These are phyloP conservation scores for Aspergillus sp. DNA, from an alignment of 2,329 filamentous ascomycete species.

Conservation along the genomic window DNA sequence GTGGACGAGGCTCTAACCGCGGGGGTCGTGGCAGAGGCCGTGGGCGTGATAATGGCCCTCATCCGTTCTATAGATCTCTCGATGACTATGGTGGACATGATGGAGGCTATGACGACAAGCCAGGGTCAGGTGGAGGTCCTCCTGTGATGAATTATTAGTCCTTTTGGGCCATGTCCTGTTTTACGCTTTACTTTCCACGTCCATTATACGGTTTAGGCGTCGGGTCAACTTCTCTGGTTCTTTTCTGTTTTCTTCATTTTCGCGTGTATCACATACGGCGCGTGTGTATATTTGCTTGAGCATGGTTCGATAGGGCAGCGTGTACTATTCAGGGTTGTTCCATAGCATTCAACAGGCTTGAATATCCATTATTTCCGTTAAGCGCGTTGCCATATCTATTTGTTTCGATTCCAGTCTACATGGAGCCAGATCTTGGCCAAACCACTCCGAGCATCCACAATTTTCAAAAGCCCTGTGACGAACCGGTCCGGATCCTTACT, in stretches of 20 bases:
- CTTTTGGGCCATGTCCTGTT: neutral
- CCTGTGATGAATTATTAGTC: constrained; percentile 35
- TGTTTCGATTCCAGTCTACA: too few relatives aligned
- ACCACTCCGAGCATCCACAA: neutral
- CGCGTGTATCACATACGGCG: too few relatives aligned
- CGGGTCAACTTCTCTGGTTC: too few relatives aligned
- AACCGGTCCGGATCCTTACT: neutral
- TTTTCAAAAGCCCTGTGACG: neutral
- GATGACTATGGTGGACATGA: constrained; percentile 47
- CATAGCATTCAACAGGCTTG: too few relatives aligned
- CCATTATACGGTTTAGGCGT: too few relatives aligned
- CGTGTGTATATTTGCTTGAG: too few relatives aligned
- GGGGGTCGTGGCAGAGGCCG: constrained; percentile 40
- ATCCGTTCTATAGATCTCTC: constrained; percentile 55
- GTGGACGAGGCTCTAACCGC: constrained; percentile 28
- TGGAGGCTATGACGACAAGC: constrained; percentile 22
- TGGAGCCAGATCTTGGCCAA: neutral
- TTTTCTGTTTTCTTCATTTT: too few relatives aligned
- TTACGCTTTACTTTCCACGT: too few relatives aligned
- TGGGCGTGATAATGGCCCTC: constrained; percentile 44
- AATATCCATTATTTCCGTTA: too few relatives aligned
- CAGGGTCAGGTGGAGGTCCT: constrained; percentile 18
- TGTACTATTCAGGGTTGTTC: too few relatives aligned
- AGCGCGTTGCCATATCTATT: too few relatives aligned
- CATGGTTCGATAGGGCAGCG: too few relatives aligned